These are phyloP conservation scores for Sporisorium reilianum DNA, from an alignment of 1,284 basidiomycete species.

Conservation along the genomic window DNA sequence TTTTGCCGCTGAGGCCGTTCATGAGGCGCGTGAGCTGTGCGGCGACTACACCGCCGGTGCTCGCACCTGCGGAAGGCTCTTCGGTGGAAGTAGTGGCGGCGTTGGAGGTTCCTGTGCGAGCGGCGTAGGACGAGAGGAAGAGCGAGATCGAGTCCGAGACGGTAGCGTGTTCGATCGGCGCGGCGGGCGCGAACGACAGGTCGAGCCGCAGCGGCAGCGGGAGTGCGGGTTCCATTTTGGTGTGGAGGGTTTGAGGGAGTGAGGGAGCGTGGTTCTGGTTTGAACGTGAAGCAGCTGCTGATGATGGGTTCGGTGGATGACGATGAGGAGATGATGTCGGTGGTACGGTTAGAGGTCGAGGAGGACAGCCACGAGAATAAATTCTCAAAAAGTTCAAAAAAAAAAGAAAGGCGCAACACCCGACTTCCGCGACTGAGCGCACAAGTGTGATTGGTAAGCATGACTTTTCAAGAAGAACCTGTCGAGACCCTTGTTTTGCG, in stretches of 20 bases:
- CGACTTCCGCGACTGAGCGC: conserved; percentile 7
- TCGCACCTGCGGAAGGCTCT: background rate
- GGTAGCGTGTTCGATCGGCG: conserved; percentile 8
- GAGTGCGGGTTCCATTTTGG: conserved; percentile 48
- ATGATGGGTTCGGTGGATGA: too few relatives aligned
- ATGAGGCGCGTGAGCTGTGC: conserved; percentile 34
- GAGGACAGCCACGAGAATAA: too few relatives aligned
- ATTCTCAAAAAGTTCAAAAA: background rate
- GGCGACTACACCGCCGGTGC: conserved; percentile 40
- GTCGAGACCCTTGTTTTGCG: background rate
- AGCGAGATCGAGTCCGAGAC: conserved; percentile 19
- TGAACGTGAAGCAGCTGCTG: too few relatives aligned
- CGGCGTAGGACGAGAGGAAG: conserved; percentile 38
- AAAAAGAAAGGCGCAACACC: background rate
- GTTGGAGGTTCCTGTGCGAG: conserved; percentile 31
- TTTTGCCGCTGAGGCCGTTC: conserved; percentile 38
- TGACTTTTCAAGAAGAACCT: conserved; percentile 15
- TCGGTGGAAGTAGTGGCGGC: conserved; percentile 10
- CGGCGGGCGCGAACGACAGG: conserved; percentile 5
- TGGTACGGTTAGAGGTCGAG: background rate
- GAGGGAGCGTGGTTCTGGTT: too few relatives aligned
- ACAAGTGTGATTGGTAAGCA: conserved; percentile 21
- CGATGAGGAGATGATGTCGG: background rate
- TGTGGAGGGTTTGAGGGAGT: too few relatives aligned
- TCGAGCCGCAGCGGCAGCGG: conserved; percentile 34